A percentile compares a stretch with the other conserved stretches of the same genome.
These are phyloP conservation scores for Calendula officinalis DNA, from an alignment of 129 eudicot genomes.

Conservation along the genomic window DNA sequence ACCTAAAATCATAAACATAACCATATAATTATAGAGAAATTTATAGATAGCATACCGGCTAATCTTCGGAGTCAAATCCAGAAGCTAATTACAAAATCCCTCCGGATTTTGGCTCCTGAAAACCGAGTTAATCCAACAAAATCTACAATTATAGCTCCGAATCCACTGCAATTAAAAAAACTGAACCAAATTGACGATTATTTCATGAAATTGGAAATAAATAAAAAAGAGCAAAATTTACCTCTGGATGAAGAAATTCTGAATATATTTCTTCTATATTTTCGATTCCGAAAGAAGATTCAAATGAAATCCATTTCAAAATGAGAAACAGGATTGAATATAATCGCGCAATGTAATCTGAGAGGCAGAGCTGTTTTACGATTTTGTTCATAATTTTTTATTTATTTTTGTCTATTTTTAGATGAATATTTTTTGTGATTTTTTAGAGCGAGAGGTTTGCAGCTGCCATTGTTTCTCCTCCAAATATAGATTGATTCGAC, in stretches of 20 bases:
- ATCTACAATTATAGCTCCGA: constrained; percentile 27
- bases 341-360: constrained; percentile 13
- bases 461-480: constrained; percentile 24
- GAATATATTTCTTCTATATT: neutral
- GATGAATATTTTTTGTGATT: constrained; percentile 11
- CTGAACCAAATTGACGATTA: neutral
- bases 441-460: constrained; percentile 16
- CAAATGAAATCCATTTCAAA: neutral
- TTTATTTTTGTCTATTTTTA: constrained; percentile 22
- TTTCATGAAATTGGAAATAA: neutral
- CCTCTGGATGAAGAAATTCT: constrained; percentile 19
- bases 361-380: constrained; percentile 27
- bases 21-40: neutral
- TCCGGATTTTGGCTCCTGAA: constrained; percentile 34
- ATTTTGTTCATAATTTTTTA: neutral
- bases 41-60: constrained; percentile 21
- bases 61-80: constrained; percentile 36
- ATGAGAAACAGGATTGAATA: neutral
- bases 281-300: neutral
- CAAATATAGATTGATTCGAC: constrained; percentile 19
- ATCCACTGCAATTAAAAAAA: constrained; percentile 18
- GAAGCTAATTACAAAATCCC: constrained; percentile 36
- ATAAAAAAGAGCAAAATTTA: neutral
- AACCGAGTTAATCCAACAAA: constrained; percentile 16
- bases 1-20: neutral